Evolutionary conservation across 108 stramenopile genomes (phyloP), one percentile per base, ranked within the genome.

Genomic region (Cyclotella atomus): DNA sequence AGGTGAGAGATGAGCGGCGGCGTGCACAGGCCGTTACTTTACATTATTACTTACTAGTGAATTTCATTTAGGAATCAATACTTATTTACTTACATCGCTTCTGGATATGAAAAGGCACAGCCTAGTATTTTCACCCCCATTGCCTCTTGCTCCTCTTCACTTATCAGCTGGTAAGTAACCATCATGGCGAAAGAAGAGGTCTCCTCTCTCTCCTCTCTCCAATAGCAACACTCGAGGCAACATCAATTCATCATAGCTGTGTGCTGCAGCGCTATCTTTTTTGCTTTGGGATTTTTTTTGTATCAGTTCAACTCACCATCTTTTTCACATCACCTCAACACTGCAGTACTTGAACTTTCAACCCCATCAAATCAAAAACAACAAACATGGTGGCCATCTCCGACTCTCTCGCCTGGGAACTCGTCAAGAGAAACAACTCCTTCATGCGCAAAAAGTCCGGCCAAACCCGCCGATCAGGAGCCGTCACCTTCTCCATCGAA

Each of bases 381-480:
- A 55, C 50, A 59, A 96, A 88, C 65, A 96, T 96, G 95, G 93
- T 94, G 47, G 65, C 71, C 46, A 70, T 79, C 74, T 63, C 95
- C 19, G 92, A 93, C 85, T 79, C 89, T 59, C 95, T 97, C 77
- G 83, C 88, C 15, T 98, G 98, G 98, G 89, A 96, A 73, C 55
- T 93, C 53, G 88, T 93, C 68, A 85, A 87, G 79, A 79, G 84
- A 59, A 92, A 97, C 90, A 92, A 77, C 83, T 87, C 77, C 76
- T 97, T 97, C 87, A 79, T 97, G 81, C 87, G 85, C 84, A 97
- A 97, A 88, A 83, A 75, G 71, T 95, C 91, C 84, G 97, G 96
- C 46, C 84, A 79, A 44, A 92, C 96, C 54, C 87, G 83, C 62
- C 92, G 95, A 81, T 89, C 92, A n/a, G 95, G 95, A 50, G 61